A percentile compares a stretch with the other conserved stretches of the same genome.
Conservation (phyloP, 2,329 filamentous ascomycete species). For the Lecanicillium sp. region DNA sequence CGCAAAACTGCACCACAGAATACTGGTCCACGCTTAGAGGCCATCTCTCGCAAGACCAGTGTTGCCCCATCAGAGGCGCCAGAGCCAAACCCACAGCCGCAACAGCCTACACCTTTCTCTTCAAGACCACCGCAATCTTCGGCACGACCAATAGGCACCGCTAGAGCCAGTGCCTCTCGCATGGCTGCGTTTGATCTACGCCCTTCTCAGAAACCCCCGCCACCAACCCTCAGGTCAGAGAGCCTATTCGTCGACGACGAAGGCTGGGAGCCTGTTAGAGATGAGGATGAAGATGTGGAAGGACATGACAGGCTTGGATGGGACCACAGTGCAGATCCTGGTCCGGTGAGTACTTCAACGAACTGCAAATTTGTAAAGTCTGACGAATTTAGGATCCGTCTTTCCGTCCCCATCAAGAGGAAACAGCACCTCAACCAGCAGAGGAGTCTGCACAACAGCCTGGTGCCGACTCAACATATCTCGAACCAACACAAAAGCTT, state of each 20-base stretch:
- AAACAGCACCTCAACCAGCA: constrained; percentile 10
- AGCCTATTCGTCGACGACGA: constrained; percentile 72
- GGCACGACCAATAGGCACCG: constrained; percentile 24
- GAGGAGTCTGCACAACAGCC: constrained; percentile 16
- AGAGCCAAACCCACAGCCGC: constrained; percentile 7
- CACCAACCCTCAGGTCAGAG: constrained; percentile 52
- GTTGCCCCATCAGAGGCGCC: constrained; percentile 26
- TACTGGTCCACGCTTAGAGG: constrained; percentile 35
- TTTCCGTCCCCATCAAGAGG: constrained; percentile 17
- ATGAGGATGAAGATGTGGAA: constrained; percentile 53
- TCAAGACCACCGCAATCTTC: constrained; percentile 20
- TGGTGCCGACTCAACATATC: constrained; percentile 19
- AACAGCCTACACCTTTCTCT: constrained; percentile 13
- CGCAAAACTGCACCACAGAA: constrained; percentile 28
- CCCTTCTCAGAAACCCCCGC: constrained; percentile 45
- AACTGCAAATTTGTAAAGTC: neutral
- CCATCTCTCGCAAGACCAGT: constrained; percentile 36
- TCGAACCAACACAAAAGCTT: constrained; percentile 67
- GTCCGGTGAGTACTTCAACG: constrained; percentile 42
- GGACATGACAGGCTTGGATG: constrained; percentile 63
- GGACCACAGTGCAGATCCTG: constrained; percentile 59
- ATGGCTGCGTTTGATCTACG: constrained; percentile 35
- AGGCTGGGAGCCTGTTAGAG: constrained; percentile 61
- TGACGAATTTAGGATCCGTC: constrained; percentile 35
- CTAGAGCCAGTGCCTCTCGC: constrained; percentile 25